Base-by-base conservation (phyloP, 116 monocot species). In the Phalaenopsis hybrid region DNA sequence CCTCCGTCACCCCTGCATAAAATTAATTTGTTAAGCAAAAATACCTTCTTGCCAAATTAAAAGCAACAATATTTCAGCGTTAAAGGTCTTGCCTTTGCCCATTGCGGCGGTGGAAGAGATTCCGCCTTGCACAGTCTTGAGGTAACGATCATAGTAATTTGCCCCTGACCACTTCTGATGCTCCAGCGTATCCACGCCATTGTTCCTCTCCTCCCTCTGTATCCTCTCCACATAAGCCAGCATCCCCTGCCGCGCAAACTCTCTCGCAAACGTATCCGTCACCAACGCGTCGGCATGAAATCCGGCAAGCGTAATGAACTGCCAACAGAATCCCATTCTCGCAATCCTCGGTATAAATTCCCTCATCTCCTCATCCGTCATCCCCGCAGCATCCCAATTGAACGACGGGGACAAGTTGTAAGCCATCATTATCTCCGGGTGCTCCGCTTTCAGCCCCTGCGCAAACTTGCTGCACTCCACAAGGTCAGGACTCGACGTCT, bases 371-470 rank as follows among this genome's bases (percentile, higher is more conserved):
- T 75, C 83, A 78, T 96, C 92, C n/a, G 61, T 87, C 96, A 96
- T 94, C 67, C 94, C 94, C 20, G 94, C 89, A 8, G 90, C 92
- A 49, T 94, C 94, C 94, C 96, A 96, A 81, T 96, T 96, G 89
- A 96, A 96, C 48, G 96, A 96, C 43, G 96, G 94, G 45, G 96
- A 96, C 33, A 94, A 83, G 79, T 96, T 94, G 87, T 96, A 94
- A 17, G 96, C 96, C 79, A 96, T 74, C 96, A 96, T 94, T 0
- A 59, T 84, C 50, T 90, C 92, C 6, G 94, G 92, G 55, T 81
- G 67, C 79, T 21, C 15, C 8, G 88, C 78, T 80, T 86, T 89
- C 76, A 96, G 82, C 12, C 91, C 96, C 41, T 85, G 67, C 15
- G 96, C 85, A 79, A 96, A 94, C 23, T 68, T 79, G 0, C 86